phyloP scores from a whole-genome alignment of 2,329 filamentous ascomycete genomes.

The Botryotinia calthae region DNA sequence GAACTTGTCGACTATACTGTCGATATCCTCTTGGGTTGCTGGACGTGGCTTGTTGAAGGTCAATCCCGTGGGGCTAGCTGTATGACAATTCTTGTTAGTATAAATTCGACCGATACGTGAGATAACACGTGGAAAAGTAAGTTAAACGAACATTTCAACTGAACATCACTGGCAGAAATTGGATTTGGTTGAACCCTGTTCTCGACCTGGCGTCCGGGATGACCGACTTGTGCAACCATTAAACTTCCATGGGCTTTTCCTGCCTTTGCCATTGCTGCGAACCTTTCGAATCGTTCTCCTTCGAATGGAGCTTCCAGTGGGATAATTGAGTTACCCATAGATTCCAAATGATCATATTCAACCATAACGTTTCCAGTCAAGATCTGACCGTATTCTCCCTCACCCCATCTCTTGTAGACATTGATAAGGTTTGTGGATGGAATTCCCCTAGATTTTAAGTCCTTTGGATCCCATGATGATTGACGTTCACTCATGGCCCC shows the following conservation, averaged over 20 bases:
- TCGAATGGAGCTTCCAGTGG: constrained; percentile 49
- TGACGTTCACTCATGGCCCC: constrained; percentile 65
- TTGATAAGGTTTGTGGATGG: constrained; percentile 53
- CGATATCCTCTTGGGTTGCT: constrained; percentile 54
- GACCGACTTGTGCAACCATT: constrained; percentile 59
- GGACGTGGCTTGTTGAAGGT: constrained; percentile 53
- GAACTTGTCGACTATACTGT: constrained; percentile 57
- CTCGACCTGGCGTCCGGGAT: constrained; percentile 52
- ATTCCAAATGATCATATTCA: constrained; percentile 57
- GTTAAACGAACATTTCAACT: constrained; percentile 36
- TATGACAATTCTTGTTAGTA: not conserved
- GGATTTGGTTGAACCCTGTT: constrained; percentile 40
- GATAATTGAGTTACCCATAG: constrained; percentile 57
- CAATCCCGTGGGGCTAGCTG: constrained; percentile 44
- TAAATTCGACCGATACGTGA: too few species aligned
- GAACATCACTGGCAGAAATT: constrained; percentile 44
- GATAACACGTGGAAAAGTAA: not conserved
- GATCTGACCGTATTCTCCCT: constrained; percentile 54
- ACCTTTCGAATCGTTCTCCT: constrained; percentile 59
- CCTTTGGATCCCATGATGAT: constrained; percentile 56
- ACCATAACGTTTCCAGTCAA: constrained; percentile 65
- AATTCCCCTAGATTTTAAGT: constrained; percentile 52
- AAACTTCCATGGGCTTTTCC: constrained; percentile 57
- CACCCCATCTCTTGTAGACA: constrained; percentile 60
- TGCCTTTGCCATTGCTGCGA: constrained; percentile 53